Evolutionary conservation across 768 basidiomycete genomes (phyloP).

Genomic region (Lactarius tabidus): DNA sequence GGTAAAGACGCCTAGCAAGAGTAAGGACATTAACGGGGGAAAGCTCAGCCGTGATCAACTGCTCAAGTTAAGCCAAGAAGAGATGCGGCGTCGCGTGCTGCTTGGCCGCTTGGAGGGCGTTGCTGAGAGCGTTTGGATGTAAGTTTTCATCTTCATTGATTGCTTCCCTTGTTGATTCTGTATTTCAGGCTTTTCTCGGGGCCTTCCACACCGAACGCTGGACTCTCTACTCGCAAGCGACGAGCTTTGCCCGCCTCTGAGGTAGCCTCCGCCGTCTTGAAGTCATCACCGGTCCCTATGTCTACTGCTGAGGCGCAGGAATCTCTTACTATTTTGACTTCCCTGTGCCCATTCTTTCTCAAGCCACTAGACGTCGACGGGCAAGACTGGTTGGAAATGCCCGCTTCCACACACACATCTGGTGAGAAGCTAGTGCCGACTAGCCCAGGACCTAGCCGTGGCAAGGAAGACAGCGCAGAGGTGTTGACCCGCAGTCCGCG

Average conservation of each 20-base stretch:
- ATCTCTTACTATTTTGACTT: conserved; percentile 60
- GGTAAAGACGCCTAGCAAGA: conserved; percentile 45
- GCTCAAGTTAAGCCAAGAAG: conserved; percentile 70
- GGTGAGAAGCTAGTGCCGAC: conserved; percentile 35
- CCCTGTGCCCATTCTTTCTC: conserved; percentile 79
- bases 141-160: conserved; percentile 1
- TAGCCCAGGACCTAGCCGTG: conserved; percentile 45
- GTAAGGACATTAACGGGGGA: conserved; percentile 37
- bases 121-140: conserved; percentile 91
- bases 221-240: conserved; percentile 61
- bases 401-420: conserved; percentile 35
- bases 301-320: conserved; percentile 75
- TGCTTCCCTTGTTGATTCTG: not conserved
- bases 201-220: conserved; percentile 47
- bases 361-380: conserved; percentile 57
- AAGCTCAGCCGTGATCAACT: conserved; percentile 63
- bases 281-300: conserved; percentile 78
- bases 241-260: conserved; percentile 65
- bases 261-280: conserved; percentile 64
- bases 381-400: conserved; percentile 57
- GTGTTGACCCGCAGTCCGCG: conserved; percentile 68
- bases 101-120: conserved; percentile 74
- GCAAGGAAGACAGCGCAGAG: conserved; percentile 55
- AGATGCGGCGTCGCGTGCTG: conserved; percentile 68
- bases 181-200: conserved; percentile 65